Evolutionary conservation across 768 basidiomycete species (phyloP).

Genomic region (Candolleomyces aberdarensis): DNA sequence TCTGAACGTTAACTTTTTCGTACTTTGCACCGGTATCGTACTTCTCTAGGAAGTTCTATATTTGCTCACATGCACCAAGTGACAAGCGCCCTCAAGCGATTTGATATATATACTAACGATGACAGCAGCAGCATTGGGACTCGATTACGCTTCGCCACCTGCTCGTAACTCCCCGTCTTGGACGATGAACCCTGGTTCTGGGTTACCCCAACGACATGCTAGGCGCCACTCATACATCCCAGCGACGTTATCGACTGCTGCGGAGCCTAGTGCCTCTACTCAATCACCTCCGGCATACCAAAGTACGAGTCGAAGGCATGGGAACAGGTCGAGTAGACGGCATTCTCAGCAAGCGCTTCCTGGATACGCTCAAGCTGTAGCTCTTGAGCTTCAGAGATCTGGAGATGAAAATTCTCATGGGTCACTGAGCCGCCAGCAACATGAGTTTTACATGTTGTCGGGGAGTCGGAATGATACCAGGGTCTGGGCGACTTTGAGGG

Average conservation of each 20-base stretch:
- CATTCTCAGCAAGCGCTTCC: constrained; percentile 8
- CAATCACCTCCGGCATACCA: constrained; percentile 1
- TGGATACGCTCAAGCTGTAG: constrained; percentile 4
- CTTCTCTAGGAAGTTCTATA: no score
- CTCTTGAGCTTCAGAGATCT: neutral
- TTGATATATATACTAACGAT: neutral
- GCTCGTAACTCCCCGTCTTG: neutral
- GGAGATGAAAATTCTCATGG: neutral
- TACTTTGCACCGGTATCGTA: no score
- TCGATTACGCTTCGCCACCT: neutral
- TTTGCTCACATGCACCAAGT: no score
- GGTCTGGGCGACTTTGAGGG: constrained; percentile 16
- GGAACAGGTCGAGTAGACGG: neutral
- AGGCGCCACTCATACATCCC: constrained; percentile 7
- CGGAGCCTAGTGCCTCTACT: neutral
- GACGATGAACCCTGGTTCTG: neutral
- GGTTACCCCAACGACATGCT: neutral
- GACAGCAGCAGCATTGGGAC: neutral
- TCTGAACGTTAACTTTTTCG: no score
- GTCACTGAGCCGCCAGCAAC: neutral
- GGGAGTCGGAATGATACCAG: neutral
- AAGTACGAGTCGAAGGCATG: neutral
- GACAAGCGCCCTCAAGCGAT: no score
- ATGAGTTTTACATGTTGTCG: constrained; percentile 2
- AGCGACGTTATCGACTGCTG: neutral